Base-by-base conservation (phyloP, 805 yeast genomes). In the Ogataea paradorogensis region DNA sequence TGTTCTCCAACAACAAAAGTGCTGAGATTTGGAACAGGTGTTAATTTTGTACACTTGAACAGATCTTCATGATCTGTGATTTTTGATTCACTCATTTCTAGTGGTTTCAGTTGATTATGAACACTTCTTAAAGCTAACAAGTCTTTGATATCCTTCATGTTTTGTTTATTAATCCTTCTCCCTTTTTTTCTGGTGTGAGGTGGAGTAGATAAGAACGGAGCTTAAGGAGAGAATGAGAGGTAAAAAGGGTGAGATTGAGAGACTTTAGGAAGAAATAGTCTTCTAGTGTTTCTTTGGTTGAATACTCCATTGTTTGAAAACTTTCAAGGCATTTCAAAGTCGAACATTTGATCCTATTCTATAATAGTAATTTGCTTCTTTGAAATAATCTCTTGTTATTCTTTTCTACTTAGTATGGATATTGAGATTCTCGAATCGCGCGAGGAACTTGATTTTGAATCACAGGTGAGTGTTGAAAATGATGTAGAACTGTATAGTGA, bases 1-100 rank as follows among this genome's bases (percentile, higher is more conserved):
- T 52, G 55, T 30, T 66, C 70, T 0, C 78, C 71, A 4, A 74
- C 48, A 1, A 43, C 48, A 7, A 42, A 31, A 1, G 55, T 56
- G 21, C 33, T 38, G 7, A 38, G 9, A 15, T 15, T 14, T 6
- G 23, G 13, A 6, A 9, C 7, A 3, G 15, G 30, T 8, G 18
- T 10, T 4, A 11, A 3, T 22, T 15, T 27, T 9, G 42, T 32
- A 11, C 23, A 21, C 9, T 22, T 14, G 16, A 38, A 38, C 4
- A 38, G 36, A 15, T 38, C 33, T 15, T 38, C 42, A 15, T 38
- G 42, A 10, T 31, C 13, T 13, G 40, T 26, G 10, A 30, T 30
- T 7, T 14, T 7, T 10, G 34, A 23, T 22, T 11, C 11, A 30
- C 6, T 3, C 11, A 9, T 18, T 15, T 9, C 13, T 20, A 16